Base-by-base conservation (phyloP, 2,329 filamentous ascomycete genomes). In the Chaetomiaceae sp. region DNA sequence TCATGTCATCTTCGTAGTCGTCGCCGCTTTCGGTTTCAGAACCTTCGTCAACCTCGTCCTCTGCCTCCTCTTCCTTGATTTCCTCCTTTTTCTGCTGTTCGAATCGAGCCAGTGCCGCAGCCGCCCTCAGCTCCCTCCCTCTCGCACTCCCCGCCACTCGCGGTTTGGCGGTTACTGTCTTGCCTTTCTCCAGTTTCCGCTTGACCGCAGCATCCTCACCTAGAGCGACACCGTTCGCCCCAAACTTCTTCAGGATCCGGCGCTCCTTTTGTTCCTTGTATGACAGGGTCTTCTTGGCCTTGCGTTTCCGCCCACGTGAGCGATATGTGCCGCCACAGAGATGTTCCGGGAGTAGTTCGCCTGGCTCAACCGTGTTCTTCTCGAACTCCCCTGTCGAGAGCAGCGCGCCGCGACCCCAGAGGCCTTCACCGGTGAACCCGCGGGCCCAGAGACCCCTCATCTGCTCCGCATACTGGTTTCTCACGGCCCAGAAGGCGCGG, bases 281-380 rank as follows among this genome's bases (percentile, higher is more conserved):
- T 6, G 78, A 83, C 27, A 85, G 62, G 42, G 31, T 75, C 25
- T 75, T 72, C 61, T 78, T 77, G 2, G 66, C 72, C 63, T 78
- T 79, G 50, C 79, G 74, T 65, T 82, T 85, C 53, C 81, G 75
- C 58, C 74, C 70, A 25, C 73, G 71, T 1, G 83, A 83, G 44
- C 81, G 75, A 66, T 87, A 95, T 3, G 88, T 91, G 2, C 90
- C 90, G 58, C 90, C 90, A 63, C 90, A 95, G 1, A 94, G 72
- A 66, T 90, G 84, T 64, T 89, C 81, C 0, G 86, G 82, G 42
- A 89, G 71, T 15, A 74, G 66, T 57, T 88, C 83, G 33, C 76
- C 75, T 0, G 75, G 73, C 1, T 69, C 68, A 9, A 82, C 72
- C 1, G 73, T 75, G 43, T 83, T 77, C 38, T 64, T 72, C 60